These are phyloP conservation scores for Cucurbita argyrosperma DNA, from an alignment of 306 rosid species.

Conservation along the genomic window DNA sequence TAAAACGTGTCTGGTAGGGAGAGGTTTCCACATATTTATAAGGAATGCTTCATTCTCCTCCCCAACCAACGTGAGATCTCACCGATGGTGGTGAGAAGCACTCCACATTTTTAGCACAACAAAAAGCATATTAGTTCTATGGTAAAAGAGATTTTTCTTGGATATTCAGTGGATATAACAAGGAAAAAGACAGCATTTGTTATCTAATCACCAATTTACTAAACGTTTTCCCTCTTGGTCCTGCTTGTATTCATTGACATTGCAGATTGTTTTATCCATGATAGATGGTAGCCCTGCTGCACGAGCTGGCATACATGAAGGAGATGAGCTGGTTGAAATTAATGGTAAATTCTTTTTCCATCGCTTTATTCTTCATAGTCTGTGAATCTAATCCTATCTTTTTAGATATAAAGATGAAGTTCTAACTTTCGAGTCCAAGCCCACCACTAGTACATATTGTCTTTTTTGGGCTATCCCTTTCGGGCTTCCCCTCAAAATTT, in stretches of 20 bases:
- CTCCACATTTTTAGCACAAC: neutral
- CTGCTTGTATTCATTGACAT: constrained; percentile 4
- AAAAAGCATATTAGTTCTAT: too few species aligned
- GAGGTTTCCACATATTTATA: too few species aligned
- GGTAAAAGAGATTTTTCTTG: too few species aligned
- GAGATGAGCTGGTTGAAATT: constrained; percentile 89
- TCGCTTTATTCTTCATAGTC: neutral
- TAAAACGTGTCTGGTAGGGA: too few species aligned
- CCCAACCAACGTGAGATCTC: too few species aligned
- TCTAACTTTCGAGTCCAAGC: neutral
- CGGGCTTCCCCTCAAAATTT: too few species aligned
- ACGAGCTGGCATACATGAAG: constrained; percentile 86
- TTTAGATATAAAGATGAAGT: neutral
- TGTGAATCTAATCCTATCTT: neutral
- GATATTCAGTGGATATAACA: neutral
- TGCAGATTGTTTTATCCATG: constrained; percentile 78
- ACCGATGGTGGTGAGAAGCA: neutral
- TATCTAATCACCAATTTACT: neutral
- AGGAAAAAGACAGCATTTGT: neutral
- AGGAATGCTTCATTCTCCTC: too few species aligned
- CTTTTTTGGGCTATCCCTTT: too few species aligned
- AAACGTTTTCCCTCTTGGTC: neutral
- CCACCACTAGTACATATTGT: too few species aligned
- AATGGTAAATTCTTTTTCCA: constrained; percentile 34
- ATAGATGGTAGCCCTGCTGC: constrained; percentile 86